Base-by-base conservation (phyloP, 257 asterid species). In the Solanum dulcamara region DNA sequence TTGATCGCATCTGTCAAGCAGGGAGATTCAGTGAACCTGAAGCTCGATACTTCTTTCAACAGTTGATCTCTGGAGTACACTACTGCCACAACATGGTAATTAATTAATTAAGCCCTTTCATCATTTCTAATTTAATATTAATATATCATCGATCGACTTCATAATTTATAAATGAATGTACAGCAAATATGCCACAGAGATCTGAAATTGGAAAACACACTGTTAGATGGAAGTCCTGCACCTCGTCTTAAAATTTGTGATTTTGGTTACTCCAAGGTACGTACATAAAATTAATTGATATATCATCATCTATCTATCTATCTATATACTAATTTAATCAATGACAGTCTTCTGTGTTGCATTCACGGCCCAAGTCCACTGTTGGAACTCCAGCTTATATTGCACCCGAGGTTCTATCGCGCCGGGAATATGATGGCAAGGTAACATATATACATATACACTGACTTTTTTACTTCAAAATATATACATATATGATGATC, bases 21-120 rank as follows among this genome's bases (percentile, higher is more conserved):
- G 88, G 88, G 46, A 33, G 88, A 55, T 86, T 86, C 74, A 86
- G 96, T 86, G 95, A 92, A 89, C 91, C 92, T 74, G 96, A 92
- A 93, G 95, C 98, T 35, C 91, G 98, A 84, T 94, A 93, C 89
- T 94, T 94, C 89, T 94, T 94, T 71, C 98, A 93, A 93, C 98
- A 94, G 88, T 92, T 94, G 66, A 93, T 94, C 72, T 93, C 92
- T 89, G 98, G 98, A 86, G 98, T 94, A 84, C 87, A 89, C 89
- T 94, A 89, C 88, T 93, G 98, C 85, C 97, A 94, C 33, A 84
- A 93, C 83, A 88, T 94, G 97, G 98, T 72, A 37, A 51, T 51
- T 17, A n/a, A n/a, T n/a, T n/a, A n/a, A n/a, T n/a, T n/a, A n/a
- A n/a, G n/a, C n/a, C n/a, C n/a, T n/a, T n/a, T n/a, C n/a, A n/a